A percentile compares a stretch with the other conserved stretches of the same genome.
These are phyloP conservation scores for Fusarium scirpi DNA, from an alignment of 2,329 filamentous ascomycete species.

Conservation along the genomic window DNA sequence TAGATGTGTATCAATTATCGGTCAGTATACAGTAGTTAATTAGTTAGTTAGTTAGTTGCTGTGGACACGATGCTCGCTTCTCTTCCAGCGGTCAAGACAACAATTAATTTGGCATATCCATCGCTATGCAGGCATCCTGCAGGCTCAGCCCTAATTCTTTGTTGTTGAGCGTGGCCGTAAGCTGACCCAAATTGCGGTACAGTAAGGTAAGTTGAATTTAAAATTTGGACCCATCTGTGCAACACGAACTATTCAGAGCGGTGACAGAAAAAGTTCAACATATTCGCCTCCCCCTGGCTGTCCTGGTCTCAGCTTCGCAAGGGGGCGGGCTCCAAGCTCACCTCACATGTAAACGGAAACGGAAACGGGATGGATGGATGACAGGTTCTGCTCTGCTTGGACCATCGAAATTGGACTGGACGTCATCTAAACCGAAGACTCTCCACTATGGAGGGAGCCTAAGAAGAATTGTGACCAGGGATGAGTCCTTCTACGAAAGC, in stretches of 20 bases:
- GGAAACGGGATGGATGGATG: constrained; percentile 1
- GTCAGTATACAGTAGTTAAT: constrained; percentile 1
- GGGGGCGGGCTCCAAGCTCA: too few species aligned
- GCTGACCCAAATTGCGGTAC: constrained; percentile 30
- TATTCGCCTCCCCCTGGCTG: constrained; percentile 25
- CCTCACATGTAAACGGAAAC: constrained; percentile 13
- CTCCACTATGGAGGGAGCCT: constrained; percentile 37
- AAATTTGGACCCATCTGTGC: constrained; percentile 33
- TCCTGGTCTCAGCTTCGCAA: constrained; percentile 30
- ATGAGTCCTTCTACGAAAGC: constrained; percentile 41
- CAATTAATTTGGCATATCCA: background rate
- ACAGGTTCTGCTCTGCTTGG: constrained; percentile 34
- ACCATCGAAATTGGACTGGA: constrained; percentile 47
- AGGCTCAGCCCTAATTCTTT: constrained; percentile 31
- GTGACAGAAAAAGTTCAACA: constrained; percentile 17
- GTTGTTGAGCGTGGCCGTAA: constrained; percentile 34
- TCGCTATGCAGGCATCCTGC: background rate
- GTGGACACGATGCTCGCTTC: constrained; percentile 32
- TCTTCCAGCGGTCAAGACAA: constrained; percentile 42
- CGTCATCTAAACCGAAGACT: constrained; percentile 43
- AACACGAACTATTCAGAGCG: constrained; percentile 20
- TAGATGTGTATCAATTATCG: constrained; percentile 10
- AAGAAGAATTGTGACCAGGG: constrained; percentile 18
- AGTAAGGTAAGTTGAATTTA: constrained; percentile 21
- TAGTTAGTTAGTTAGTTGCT: constrained; percentile 4